These are phyloP conservation scores for Corrigiola litoralis DNA, from an alignment of 179 eudicot genomes.

Conservation along the genomic window DNA sequence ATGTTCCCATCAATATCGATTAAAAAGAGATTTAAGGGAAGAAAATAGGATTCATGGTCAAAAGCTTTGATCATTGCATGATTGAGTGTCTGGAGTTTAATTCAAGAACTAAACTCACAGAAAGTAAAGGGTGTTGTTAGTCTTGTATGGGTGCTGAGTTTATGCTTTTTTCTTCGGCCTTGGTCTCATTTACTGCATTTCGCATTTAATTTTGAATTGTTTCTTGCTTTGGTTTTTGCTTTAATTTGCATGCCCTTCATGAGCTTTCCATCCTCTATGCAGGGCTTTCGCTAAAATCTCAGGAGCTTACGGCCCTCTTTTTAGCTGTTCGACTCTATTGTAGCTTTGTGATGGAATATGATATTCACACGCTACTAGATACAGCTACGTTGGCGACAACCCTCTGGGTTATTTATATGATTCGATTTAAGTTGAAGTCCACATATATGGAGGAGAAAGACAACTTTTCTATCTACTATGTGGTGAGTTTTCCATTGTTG, in stretches of 20 bases:
- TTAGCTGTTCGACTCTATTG: conserved; percentile 38
- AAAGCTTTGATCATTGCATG: no score
- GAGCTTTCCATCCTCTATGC: not conserved
- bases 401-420: conserved; percentile 42
- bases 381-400: conserved; percentile 38
- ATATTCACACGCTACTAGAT: conserved; percentile 37
- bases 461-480: conserved; percentile 35
- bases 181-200: not conserved
- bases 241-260: not conserved
- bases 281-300: conserved; percentile 39
- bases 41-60: not conserved
- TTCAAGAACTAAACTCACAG: not conserved
- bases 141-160: no score
- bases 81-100: not conserved
- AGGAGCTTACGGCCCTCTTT: conserved; percentile 38
- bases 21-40: no score
- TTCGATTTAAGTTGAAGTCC: conserved; percentile 32
- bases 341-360: conserved; percentile 42
- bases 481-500: conserved; percentile 17
- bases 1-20: no score
- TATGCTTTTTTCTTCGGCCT: not conserved
- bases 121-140: no score
- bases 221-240: no score
- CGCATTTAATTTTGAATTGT: not conserved
- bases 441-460: conserved; percentile 41